Evolutionary conservation across 257 asterid species (phyloP).

Genomic region (Linderniella brevidens): DNA sequence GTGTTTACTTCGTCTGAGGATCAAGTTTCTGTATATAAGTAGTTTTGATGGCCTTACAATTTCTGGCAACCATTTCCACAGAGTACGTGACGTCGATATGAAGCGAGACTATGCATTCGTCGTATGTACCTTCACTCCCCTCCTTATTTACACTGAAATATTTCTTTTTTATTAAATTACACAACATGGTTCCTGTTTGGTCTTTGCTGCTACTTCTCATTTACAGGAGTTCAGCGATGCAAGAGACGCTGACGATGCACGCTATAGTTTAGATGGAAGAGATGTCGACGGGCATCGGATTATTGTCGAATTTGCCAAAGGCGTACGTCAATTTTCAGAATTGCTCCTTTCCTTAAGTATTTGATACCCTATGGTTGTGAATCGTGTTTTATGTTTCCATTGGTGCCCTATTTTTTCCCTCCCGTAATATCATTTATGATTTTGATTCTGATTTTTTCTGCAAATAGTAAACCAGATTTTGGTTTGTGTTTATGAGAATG

Average conservation of each 20-base stretch:
- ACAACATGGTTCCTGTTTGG: slow-evolving; percentile 13
- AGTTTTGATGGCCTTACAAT: slow-evolving; percentile 90
- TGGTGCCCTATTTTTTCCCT: not conserved
- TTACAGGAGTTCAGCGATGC: slow-evolving; percentile 84
- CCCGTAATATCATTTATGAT: too few species aligned
- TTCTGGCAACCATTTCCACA: slow-evolving; percentile 99
- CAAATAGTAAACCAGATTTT: not conserved
- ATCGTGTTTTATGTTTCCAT: not conserved
- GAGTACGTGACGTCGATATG: slow-evolving; percentile 99
- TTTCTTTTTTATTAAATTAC: slow-evolving; percentile 2
- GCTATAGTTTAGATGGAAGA: slow-evolving; percentile 63
- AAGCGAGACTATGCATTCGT: slow-evolving; percentile 98
- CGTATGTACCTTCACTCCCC: slow-evolving; percentile 35
- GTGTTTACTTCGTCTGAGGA: slow-evolving; percentile 34
- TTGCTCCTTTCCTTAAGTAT: not conserved
- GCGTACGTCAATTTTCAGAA: slow-evolving; percentile 36
- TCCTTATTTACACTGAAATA: not conserved
- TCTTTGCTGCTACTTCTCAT: slow-evolving; percentile 12
- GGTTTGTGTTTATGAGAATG: not conserved
- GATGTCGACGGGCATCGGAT: slow-evolving; percentile 94
- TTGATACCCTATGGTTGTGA: not conserved
- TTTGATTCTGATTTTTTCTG: too few species aligned
- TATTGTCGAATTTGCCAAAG: slow-evolving; percentile 83
- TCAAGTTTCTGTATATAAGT: slow-evolving; percentile 4
- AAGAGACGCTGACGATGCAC: slow-evolving; percentile 97